A percentile compares a stretch with the other conserved stretches of the same genome.
These are phyloP conservation scores for Cytospora paraplurivora DNA, from an alignment of 2,329 filamentous ascomycete species.

Conservation along the genomic window DNA sequence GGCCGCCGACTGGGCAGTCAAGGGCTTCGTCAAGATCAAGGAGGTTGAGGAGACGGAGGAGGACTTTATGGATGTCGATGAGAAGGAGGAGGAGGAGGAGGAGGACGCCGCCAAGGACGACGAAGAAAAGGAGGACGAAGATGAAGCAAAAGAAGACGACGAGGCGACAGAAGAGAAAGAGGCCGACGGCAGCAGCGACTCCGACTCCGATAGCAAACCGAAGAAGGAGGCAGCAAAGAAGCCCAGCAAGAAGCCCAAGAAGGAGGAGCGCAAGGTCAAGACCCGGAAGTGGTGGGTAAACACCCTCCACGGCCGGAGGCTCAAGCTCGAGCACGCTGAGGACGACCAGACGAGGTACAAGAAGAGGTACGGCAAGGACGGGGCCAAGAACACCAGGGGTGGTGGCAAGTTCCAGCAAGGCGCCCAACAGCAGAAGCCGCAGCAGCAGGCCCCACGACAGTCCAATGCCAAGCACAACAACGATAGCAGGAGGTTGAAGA, in stretches of 20 bases:
- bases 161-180: conserved; percentile 32
- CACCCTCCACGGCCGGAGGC: conserved; percentile 72
- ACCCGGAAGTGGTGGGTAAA: conserved; percentile 82
- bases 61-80: conserved; percentile 56
- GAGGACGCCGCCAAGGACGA: conserved; percentile 42
- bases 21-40: conserved; percentile 75
- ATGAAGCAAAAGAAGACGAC: conserved; percentile 34
- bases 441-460: conserved; percentile 2
- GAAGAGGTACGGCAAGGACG: conserved; percentile 85
- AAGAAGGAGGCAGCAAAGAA: conserved; percentile 13
- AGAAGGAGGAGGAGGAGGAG: conserved; percentile 47
- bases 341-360: conserved; percentile 87
- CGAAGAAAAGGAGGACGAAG: conserved; percentile 39
- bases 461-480: conserved; percentile 74
- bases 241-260: conserved; percentile 37
- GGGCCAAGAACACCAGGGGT: conserved; percentile 43
- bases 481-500: conserved; percentile 84
- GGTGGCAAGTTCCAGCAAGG: conserved; percentile 11
- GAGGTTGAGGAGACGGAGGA: conserved; percentile 65
- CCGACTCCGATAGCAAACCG: background rate
- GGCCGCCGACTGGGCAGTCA: conserved; percentile 74
- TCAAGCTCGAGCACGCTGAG: conserved; percentile 92
- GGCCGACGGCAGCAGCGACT: conserved; percentile 34
- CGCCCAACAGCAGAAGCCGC: conserved; percentile 1
- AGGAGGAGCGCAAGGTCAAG: conserved; percentile 57